Evolutionary conservation across 306 rosid species (phyloP).

Genomic region (Purshia tridentata): DNA sequence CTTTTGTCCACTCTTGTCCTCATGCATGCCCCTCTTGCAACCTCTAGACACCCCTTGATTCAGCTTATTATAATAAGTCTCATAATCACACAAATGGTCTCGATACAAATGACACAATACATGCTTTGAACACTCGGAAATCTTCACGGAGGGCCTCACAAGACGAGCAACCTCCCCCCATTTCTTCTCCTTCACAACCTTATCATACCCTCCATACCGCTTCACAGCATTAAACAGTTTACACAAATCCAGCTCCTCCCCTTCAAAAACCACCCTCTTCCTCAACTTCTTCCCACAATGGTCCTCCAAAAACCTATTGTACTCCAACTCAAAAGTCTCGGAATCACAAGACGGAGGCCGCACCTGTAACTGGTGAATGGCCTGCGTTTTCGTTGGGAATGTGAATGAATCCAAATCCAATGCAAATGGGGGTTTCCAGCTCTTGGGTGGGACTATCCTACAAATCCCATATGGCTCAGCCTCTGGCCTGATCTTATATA

Average conservation of each 20-base stretch:
- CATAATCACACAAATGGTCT: slow-evolving; percentile 86
- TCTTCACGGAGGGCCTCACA: slow-evolving; percentile 48
- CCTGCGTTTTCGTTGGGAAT: slow-evolving; percentile 87
- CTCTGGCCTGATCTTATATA: slow-evolving; percentile 75
- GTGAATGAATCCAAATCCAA: slow-evolving; percentile 61
- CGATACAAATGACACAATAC: slow-evolving; percentile 73
- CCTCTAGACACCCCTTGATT: slow-evolving; percentile 37
- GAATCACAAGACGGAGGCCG: slow-evolving; percentile 77
- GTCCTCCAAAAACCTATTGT: slow-evolving; percentile 73
- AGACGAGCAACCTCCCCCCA: slow-evolving; percentile 88
- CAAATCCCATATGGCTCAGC: slow-evolving; percentile 93
- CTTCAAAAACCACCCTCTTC: slow-evolving; percentile 79
- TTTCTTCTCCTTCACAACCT: slow-evolving; percentile 71
- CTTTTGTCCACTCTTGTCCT: slow-evolving; percentile 40
- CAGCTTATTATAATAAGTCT: slow-evolving; percentile 47
- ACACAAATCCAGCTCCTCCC: slow-evolving; percentile 83
- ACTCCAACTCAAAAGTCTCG: slow-evolving; percentile 82
- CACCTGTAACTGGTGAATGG: slow-evolving; percentile 86
- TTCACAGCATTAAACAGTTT: slow-evolving; percentile 76
- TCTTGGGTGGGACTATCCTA: slow-evolving; percentile 80
- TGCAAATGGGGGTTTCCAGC: slow-evolving; percentile 95
- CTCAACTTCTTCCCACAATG: slow-evolving; percentile 57
- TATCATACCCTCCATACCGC: slow-evolving; percentile 83
- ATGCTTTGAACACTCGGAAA: slow-evolving; percentile 84
- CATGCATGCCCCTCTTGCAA: slow-evolving; percentile 51